Conservation (phyloP, 2,329 filamentous ascomycete species). For the Blastomyces parvus region DNA sequence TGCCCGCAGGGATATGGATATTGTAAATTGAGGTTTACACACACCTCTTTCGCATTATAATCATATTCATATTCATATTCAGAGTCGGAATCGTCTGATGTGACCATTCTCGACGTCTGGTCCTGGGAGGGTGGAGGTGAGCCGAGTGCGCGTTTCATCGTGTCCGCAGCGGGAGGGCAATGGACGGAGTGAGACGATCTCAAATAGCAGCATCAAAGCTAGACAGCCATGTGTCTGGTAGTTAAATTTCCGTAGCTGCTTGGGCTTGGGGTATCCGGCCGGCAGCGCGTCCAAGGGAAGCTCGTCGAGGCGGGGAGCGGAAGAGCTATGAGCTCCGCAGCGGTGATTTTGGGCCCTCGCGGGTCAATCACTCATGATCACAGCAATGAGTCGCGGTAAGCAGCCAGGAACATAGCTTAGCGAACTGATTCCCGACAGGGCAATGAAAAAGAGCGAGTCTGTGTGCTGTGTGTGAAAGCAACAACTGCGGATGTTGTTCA, state of each 20-base stretch:
- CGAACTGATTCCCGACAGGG: not conserved
- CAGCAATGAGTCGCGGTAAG: not conserved
- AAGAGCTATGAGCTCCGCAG: not conserved
- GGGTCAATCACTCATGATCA: not conserved
- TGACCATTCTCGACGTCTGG: not conserved
- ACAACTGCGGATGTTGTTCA: not conserved
- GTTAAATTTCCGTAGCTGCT: not conserved
- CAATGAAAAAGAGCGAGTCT: too few species aligned
- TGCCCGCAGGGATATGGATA: not conserved
- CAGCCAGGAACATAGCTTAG: not conserved
- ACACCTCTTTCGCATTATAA: constrained; percentile 45
- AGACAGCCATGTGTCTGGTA: not conserved
- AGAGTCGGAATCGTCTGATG: constrained; percentile 41
- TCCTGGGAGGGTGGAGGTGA: constrained; percentile 8
- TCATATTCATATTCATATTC: constrained; percentile 57
- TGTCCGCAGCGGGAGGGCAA: not conserved
- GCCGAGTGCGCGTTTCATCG: constrained; percentile 2
- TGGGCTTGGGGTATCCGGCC: not conserved
- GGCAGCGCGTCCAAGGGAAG: not conserved
- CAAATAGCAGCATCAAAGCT: not conserved
- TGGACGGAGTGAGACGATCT: not conserved
- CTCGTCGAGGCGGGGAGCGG: not conserved
- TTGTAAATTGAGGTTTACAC: constrained; percentile 9
- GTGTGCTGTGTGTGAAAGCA: not conserved
- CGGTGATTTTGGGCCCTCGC: too few species aligned